Evolutionary conservation across 2,329 filamentous ascomycete species (phyloP).

Genomic region (Raffaelea ambrosiae): DNA sequence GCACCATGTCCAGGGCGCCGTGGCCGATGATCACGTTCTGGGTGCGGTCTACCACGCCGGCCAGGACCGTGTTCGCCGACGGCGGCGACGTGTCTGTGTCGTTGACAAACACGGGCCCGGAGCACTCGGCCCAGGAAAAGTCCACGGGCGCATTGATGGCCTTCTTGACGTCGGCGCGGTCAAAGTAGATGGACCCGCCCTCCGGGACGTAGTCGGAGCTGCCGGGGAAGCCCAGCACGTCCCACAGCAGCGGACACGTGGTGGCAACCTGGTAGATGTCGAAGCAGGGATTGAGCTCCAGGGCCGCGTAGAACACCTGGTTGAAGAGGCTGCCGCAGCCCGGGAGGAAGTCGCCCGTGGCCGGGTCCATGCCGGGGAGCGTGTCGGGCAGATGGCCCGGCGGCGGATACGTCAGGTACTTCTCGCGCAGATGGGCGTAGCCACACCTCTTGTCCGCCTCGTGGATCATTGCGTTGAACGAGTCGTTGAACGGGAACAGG

Average conservation of each 20-base stretch:
- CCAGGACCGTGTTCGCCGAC: constrained; percentile 50
- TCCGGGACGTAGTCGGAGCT: constrained; percentile 53
- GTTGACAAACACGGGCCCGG: constrained; percentile 27
- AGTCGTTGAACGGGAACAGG: constrained; percentile 57
- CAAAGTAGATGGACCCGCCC: constrained; percentile 63
- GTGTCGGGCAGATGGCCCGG: constrained; percentile 46
- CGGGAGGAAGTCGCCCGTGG: constrained; percentile 20
- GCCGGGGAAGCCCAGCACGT: constrained; percentile 60
- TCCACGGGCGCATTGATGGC: constrained; percentile 20
- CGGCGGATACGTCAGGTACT: constrained; percentile 62
- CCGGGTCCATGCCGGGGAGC: constrained; percentile 33
- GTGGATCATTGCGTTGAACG: constrained; percentile 43
- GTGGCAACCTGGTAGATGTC: constrained; percentile 66
- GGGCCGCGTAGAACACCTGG: constrained; percentile 44
- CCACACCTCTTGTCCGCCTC: constrained; percentile 48
- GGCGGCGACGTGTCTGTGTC: constrained; percentile 42
- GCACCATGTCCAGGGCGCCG: constrained; percentile 60
- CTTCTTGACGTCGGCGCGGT: constrained; percentile 44
- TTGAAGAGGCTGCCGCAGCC: constrained; percentile 51
- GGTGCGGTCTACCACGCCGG: constrained; percentile 63
- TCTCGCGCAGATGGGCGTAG: constrained; percentile 49
- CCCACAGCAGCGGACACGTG: constrained; percentile 62
- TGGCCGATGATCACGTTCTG: constrained; percentile 67
- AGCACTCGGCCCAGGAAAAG: constrained; percentile 48
- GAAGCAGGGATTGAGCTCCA: constrained; percentile 65